Percentiles rank a stretch among this genome's conserved stretches.
These are phyloP conservation scores for Nemania serpens DNA, from an alignment of 2,329 filamentous ascomycete species.

Conservation along the genomic window DNA sequence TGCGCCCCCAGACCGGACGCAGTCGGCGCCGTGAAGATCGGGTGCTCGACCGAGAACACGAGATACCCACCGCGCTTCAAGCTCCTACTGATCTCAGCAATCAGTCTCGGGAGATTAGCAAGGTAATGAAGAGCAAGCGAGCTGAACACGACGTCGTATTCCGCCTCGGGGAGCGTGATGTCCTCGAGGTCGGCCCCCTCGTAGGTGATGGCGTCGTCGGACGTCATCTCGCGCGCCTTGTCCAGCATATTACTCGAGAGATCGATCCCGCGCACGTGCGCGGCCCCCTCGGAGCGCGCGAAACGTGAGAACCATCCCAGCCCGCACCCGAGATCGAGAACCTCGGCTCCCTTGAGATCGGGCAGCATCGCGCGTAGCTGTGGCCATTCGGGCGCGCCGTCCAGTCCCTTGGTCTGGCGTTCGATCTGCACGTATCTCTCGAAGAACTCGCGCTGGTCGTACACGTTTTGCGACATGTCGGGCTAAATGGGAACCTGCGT, in stretches of 20 bases:
- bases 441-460: constrained; percentile 50
- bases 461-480: constrained; percentile 47
- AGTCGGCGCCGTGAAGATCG: constrained; percentile 50
- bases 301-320: constrained; percentile 54
- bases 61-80: constrained; percentile 39
- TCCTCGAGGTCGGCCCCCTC: constrained; percentile 43
- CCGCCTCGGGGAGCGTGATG: constrained; percentile 32
- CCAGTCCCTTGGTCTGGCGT: constrained; percentile 47
- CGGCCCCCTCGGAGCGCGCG: constrained; percentile 46
- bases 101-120: constrained; percentile 40
- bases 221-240: constrained; percentile 41
- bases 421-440: constrained; percentile 48
- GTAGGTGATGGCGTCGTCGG: constrained; percentile 40
- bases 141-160: constrained; percentile 48
- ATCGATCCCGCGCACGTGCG: constrained; percentile 45
- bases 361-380: constrained; percentile 48
- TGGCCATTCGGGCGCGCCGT: constrained; percentile 51
- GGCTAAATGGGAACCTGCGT: not conserved
- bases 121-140: constrained; percentile 50
- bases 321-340: constrained; percentile 54
- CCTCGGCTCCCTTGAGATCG: constrained; percentile 35
- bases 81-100: constrained; percentile 37
- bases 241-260: constrained; percentile 51
- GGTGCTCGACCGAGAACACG: constrained; percentile 55
- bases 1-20: constrained; percentile 39